Percentiles rank a stretch among this genome's conserved stretches.
phyloP scores from a whole-genome alignment of 1,284 basidiomycete genomes.

The Puccinia polysora region DNA sequence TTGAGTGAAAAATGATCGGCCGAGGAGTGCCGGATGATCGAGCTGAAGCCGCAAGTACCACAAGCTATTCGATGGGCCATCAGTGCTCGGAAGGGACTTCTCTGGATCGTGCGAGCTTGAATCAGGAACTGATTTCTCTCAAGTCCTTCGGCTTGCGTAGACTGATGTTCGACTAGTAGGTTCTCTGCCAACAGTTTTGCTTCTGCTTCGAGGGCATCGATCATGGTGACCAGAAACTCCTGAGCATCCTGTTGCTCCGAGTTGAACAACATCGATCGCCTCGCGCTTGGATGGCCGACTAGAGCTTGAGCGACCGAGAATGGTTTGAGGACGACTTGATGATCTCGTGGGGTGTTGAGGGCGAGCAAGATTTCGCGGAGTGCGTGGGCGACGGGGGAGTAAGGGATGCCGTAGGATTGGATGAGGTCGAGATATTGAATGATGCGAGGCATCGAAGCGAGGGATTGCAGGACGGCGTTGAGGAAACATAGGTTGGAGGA shows the following conservation, averaged over 20 bases:
- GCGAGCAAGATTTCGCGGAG: conserved; percentile 58
- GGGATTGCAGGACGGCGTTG: conserved; percentile 85
- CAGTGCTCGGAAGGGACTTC: conserved; percentile 64
- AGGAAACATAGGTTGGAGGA: conserved; percentile 94
- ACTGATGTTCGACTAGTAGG: conserved; percentile 51
- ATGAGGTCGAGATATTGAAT: conserved; percentile 64
- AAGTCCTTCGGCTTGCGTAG: conserved; percentile 42
- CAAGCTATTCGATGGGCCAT: conserved; percentile 77
- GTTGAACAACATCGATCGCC: conserved; percentile 60
- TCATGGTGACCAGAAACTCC: conserved; percentile 82
- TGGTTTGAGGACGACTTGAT: conserved; percentile 60
- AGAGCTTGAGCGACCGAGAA: conserved; percentile 43
- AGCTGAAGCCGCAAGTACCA: conserved; percentile 74
- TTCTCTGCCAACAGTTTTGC: conserved; percentile 51
- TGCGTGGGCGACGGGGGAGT: conserved; percentile 51
- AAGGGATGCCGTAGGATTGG: conserved; percentile 50
- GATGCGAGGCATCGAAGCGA: conserved; percentile 66
- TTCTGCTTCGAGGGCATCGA: conserved; percentile 79
- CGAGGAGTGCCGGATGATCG: conserved; percentile 78
- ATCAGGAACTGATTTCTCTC: conserved; percentile 26
- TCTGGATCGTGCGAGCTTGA: conserved; percentile 32
- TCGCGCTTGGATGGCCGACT: conserved; percentile 1
- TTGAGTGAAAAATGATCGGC: conserved; percentile 76
- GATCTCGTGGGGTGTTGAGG: conserved; percentile 52
- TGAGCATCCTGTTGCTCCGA: conserved; percentile 92